A percentile compares a stretch with the other conserved stretches of the same genome.
phyloP scores from a whole-genome alignment of 495 filamentous ascomycete genomes.

The Aspergillus saccharolyticus region DNA sequence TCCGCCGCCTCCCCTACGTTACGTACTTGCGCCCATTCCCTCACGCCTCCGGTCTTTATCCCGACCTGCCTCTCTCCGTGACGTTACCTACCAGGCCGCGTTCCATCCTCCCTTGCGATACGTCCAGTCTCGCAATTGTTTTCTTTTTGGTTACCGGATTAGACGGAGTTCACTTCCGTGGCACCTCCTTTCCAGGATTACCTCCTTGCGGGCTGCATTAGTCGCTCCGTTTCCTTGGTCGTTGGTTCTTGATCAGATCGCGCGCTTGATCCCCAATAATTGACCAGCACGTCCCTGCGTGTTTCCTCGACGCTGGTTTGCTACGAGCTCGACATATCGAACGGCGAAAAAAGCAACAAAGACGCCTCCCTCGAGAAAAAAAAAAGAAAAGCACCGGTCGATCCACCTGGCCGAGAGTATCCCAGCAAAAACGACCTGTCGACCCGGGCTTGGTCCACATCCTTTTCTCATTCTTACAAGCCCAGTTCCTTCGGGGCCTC shows the following conservation, averaged over 20 bases:
- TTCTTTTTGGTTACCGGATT: constrained; percentile 25
- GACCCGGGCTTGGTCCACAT: constrained; percentile 16
- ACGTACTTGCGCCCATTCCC: constrained; percentile 14
- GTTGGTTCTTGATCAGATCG: constrained; percentile 25
- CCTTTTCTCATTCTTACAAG: constrained; percentile 16
- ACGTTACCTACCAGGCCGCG: constrained; percentile 15
- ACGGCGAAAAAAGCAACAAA: constrained; percentile 5
- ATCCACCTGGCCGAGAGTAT: constrained; percentile 1
- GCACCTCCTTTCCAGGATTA: constrained; percentile 37
- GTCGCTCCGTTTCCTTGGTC: constrained; percentile 28
- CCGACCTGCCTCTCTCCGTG: constrained; percentile 10
- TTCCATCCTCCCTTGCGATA: constrained; percentile 36
- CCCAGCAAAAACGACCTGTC: constrained; percentile 27
- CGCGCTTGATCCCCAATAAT: constrained; percentile 23
- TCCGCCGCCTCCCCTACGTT: constrained; percentile 11
- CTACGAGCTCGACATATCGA: constrained; percentile 8
- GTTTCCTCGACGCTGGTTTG: constrained; percentile 8
- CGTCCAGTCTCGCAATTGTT: constrained; percentile 15
- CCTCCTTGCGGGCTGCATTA: constrained; percentile 34
- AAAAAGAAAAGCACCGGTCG: constrained; percentile 25
- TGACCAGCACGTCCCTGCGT: constrained; percentile 9
- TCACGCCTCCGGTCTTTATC: constrained; percentile 5
- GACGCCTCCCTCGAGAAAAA: constrained; percentile 3
- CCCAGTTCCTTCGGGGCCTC: constrained; percentile 25
- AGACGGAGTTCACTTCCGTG: constrained; percentile 37